Evolutionary conservation across 495 filamentous ascomycete genomes (phyloP), one percentile per base, ranked within the genome.

Genomic region (Aspergillus cavernicola): DNA sequence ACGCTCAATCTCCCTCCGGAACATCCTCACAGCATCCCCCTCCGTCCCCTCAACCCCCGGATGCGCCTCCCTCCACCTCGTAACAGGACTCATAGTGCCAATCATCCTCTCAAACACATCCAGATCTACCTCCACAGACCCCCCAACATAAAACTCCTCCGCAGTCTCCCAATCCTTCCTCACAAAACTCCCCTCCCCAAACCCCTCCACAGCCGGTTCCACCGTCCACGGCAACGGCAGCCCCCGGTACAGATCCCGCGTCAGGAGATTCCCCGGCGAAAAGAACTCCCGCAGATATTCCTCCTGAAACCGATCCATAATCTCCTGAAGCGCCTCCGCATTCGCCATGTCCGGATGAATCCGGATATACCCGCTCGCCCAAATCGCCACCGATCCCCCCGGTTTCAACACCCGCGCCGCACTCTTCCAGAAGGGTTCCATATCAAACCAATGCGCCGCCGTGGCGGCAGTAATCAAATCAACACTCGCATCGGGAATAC

Each of bases 381-480:
- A 86, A 2, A 85, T 26, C 0, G 77, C 79, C 4, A 85, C 76
- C 0, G 72, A 85, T 11, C 81, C 82, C 4, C 78, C 77, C 4
- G 77, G 76, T 52, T 73, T 77, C 13, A 86, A 56, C 7, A 78
- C 66, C 18, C 68, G 63, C 0, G 77, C 80, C 0, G 79, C 80
- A 1, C 59, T 57, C 0, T 38, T 24, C 75, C 79, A 86, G 64
- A 86, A 85, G 1, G 53, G 47, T 8, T 70, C 38, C 72, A 83
- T 77, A 53, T 84, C 72, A 70, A 85, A 83, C 82, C 82, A 86
- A 56, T 85, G 82, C 7, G 78, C 79, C 0, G 80, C 73, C 23
- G 67, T 80, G 0, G 75, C 77, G 5, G 71, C 72, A 1, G 68
- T 76, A 40, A 85, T 62, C 24, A 84, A 58, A 55, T 84, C 81